Base-by-base conservation (phyloP, 768 basidiomycete species). In the Asterophora parasitica region DNA sequence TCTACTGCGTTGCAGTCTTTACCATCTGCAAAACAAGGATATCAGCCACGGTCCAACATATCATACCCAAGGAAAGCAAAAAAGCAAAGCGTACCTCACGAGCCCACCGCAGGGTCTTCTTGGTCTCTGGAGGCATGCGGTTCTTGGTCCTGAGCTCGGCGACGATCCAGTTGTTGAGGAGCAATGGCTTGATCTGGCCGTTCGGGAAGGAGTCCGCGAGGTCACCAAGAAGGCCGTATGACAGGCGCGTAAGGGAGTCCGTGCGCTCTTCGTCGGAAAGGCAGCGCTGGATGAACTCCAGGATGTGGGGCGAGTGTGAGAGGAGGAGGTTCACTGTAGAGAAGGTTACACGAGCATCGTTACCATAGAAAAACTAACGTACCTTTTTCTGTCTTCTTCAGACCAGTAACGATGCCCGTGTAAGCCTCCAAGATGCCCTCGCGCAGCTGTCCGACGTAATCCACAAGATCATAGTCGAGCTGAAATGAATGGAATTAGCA, bases 361-460 rank as follows among this genome's bases (percentile, higher is more conserved):
- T 9, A 23, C 32, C 27, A 40, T 38, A 13, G 30, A 20, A 38
- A 42, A 33, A 28, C 33, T 13, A 28, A 1, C 37, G 50, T 56
- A 89, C 92, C 79, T 70, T 91, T 83, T 16, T 81, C 78, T 1
- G 86, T 87, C 58, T 82, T 83, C 74, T 93, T 94, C 61, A 97
- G 71, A 0, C 88, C 93, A 31, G 90, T 85, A 50, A 97, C 83
- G 53, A 99, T 85, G 19, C 95, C 94, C 4, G 90, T 95, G 60
- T 96, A 97, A 2, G 96, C 95, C 65, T 99, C 96, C 27, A 97
- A 72, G 55, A 99, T 97, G 37, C 92, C 92, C 59, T 98, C 96
- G 31, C 96, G 82, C 48, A 99, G 76, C 44, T 81, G 81, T 44
- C 81, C 77, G 37, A 95, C 91, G 60, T 98, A 98, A 55, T 99